Percentiles rank a stretch among this genome's conserved stretches.
Conservation (phyloP, 2,329 filamentous ascomycete genomes). For the Pochonia chlamydosporia region DNA sequence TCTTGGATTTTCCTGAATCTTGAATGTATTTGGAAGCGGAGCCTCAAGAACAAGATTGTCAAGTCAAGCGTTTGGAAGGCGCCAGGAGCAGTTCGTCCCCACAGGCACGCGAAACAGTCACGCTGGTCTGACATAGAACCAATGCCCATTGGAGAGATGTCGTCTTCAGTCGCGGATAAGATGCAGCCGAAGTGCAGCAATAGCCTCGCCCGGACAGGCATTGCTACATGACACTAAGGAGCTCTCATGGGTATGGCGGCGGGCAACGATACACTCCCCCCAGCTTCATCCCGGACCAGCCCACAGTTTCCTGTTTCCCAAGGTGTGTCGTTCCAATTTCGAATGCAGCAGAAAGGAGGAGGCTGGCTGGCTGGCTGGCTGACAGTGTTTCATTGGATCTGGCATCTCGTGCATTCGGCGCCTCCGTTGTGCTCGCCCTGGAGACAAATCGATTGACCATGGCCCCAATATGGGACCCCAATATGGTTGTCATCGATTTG, state of each 20-base stretch:
- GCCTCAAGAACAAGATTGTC: background rate
- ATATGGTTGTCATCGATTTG: too few relatives aligned
- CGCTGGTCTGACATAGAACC: background rate
- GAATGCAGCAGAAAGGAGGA: too few relatives aligned
- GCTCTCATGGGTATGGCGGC: too few relatives aligned
- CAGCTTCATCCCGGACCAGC: background rate
- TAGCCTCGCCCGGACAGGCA: background rate
- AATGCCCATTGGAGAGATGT: conserved; percentile 3
- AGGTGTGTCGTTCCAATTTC: too few relatives aligned
- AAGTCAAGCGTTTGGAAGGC: background rate
- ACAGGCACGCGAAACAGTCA: conserved; percentile 3
- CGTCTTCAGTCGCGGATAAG: background rate
- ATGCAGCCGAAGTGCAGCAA: conserved; percentile 1
- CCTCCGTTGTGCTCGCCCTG: background rate
- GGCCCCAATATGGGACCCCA: too few relatives aligned
- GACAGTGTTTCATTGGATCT: background rate
- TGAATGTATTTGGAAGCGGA: background rate
- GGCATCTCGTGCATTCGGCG: background rate
- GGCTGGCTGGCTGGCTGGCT: too few relatives aligned
- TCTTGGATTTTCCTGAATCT: background rate
- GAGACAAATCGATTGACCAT: too few relatives aligned
- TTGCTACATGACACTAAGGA: too few relatives aligned
- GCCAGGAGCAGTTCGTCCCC: background rate
- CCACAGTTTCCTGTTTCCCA: background rate
- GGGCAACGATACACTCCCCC: background rate